Evolutionary conservation across 257 asterid species (phyloP), one percentile per base, ranked within the genome.

Genomic region (Cordia subcordata): DNA sequence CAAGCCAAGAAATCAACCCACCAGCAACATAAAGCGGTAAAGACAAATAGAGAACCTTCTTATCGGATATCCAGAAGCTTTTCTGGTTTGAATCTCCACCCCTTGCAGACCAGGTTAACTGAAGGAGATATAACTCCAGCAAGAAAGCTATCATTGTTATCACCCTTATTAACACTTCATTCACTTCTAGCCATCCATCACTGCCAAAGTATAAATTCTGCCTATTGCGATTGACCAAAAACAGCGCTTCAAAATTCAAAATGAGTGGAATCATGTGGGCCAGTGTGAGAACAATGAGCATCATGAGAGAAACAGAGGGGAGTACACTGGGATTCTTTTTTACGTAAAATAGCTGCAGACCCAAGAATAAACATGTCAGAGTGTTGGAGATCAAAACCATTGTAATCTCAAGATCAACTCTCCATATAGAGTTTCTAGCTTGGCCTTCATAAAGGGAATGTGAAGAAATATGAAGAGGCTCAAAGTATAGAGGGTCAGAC

Each of bases 111-210:
- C 95, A 90, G 27, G 83, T 54, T 75, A 83, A 66, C 62, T 91
- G 98, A 65, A 91, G 86, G 49, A 87, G 92, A 32, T 92, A 85
- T 49, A 75, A 79, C 75, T 91, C 94, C 57, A 91, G 74, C 63
- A 91, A 77, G 84, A 91, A 91, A 61, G 87, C 98, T 65, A 91
- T 64, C 98, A 91, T 91, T 33, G 94, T 85, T 61, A 88, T 83
- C 52, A 87, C 82, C 71, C 96, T 79, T 55, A 91, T 90, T 60
- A 87, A 65, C n/a, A 91, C 89, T 75, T 87, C 98, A 16, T 85
- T 84, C 55, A 82, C 81, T 70, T 88, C 96, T 42, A 88, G 80
- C 96, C 96, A 91, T 59, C 91, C 95, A 40, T 79, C 85, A 42
- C 69, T 67, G 37, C 85, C 85, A 19, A 88, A 78, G 75, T 79